Base-by-base conservation (phyloP, 352 stramenopile species). In the Phytophthora crassamura region DNA sequence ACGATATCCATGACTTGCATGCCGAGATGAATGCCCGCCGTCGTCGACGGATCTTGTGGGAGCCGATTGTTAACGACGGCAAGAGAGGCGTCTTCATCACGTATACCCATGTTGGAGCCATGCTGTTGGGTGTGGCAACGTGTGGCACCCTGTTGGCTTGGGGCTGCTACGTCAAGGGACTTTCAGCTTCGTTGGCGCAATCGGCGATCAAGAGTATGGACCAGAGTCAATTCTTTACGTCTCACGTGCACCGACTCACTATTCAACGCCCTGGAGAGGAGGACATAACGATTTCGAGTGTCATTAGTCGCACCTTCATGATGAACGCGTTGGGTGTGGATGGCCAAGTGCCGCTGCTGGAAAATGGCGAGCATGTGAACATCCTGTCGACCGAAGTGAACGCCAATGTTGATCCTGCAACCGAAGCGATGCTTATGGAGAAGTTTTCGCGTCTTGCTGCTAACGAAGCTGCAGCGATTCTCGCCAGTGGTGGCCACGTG, bases 61-160 rank as follows among this genome's bases (percentile, higher is more conserved):
- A 91, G 35, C 71, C 80, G 11, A 91, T 94, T 46, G 82, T 83
- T 32, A 90, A 87, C 45, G 79, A 88, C 30, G 84, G 86, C 34
- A 89, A 93, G 52, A 70, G 64, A 50, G 86, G 86, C 25, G 81
- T 94, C 39, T 91, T 94, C 56, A 91, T 94, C 63, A 89, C 86
- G 16, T 92, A 91, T 47, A 88, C 87, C 38, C 83, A 91, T 52
- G 77, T 87, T 22, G 80, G 78, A 11, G 80, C 79, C 6, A 88
- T 91, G 83, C 43, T 89, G 9, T 58, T 78, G 20, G 67, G 70
- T 33, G 65, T 80, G 25, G 62, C 84, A 3, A 79, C 66, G 2
- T 84, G 67, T 42, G 60, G 70, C 10, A 61, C 88, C 5, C 50
- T 93, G 16, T 75, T 93, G 43, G 82, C 84, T 10, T 91, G 82